Evolutionary conservation across 768 basidiomycete species (phyloP), one percentile per base, ranked within the genome.

Genomic region (Tulasnella sp.): DNA sequence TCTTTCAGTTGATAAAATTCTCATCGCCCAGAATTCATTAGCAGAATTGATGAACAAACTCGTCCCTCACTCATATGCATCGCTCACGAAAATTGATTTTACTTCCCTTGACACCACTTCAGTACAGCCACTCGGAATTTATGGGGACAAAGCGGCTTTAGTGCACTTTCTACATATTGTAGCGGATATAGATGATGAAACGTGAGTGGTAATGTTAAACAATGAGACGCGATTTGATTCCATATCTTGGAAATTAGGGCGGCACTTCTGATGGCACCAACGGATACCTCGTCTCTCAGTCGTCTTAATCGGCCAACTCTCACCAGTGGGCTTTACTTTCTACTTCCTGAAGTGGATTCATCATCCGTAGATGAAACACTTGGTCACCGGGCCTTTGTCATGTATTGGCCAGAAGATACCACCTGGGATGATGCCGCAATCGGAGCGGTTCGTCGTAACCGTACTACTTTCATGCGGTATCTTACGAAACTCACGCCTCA

Each of bases 401-500:
- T 80, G 5, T 79, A 75, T 50, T 81, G 79, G 79, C 78, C 78
- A 0, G 76, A 81, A 20, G 40, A 52, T 4, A 15, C 29, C 13
- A 50, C 48, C 7, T 80, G 78, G 78, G 59, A 72, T 29, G 76
- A 78, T 58, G 62, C 65, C 12, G 70, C 74, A 2, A 41, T 20
- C 7, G 63, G 69, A 1, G 63, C 74, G 16, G 68, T 75, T 42
- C 58, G 66, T 25, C 68, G 72, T 2, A 80, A 78, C 62, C 68
- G 78, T 5, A 65, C 73, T 3, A 76, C 77, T 0, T 80, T 80
- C 56, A 78, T 80, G 75, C 63, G 78, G 42, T 80, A 81, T 56
- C 70, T 80, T 13, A 76, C 69, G 1, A 76, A 77, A 61, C 67
- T 79, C 34, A 64, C 72, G 10, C 77, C 79, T 55, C 79, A 80